These are phyloP conservation scores for Postia placenta DNA, from an alignment of 768 basidiomycete species.

Conservation along the genomic window DNA sequence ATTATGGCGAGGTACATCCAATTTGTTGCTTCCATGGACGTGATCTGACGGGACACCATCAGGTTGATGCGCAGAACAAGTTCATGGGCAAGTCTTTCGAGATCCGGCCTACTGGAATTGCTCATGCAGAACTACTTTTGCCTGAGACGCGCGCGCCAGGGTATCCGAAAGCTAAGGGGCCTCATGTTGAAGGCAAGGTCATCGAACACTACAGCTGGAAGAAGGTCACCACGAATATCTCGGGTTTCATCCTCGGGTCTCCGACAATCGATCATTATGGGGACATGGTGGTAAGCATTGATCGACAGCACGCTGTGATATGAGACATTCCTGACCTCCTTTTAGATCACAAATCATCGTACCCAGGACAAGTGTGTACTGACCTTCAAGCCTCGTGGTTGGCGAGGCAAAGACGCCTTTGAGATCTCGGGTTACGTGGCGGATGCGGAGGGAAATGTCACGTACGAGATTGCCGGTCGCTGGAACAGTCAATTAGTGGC, in stretches of 20 bases:
- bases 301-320: too few species aligned
- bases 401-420: constrained; percentile 87
- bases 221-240: constrained; percentile 87
- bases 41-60: too few species aligned
- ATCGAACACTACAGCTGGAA: constrained; percentile 94
- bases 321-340: too few species aligned
- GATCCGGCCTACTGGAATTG: constrained; percentile 92
- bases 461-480: constrained; percentile 87
- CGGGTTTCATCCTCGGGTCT: constrained; percentile 86
- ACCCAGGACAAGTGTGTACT: constrained; percentile 83
- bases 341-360: constrained; percentile 79
- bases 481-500: constrained; percentile 96
- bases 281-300: constrained; percentile 86
- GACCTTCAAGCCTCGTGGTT: constrained; percentile 94
- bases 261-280: constrained; percentile 65
- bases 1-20: constrained; percentile 73
- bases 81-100: constrained; percentile 97
- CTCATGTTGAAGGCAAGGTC: constrained; percentile 43
- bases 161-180: constrained; percentile 54
- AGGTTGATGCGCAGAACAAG: constrained; percentile 96
- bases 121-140: constrained; percentile 78
- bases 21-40: too few species aligned
- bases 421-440: constrained; percentile 87
- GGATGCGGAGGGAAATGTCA: constrained; percentile 55
- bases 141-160: constrained; percentile 56